A percentile compares a stretch with the other conserved stretches of the same genome.
These are phyloP conservation scores for Coemansia sp. DNA, from an alignment of 192 early-diverging fungal genomes.

Conservation along the genomic window DNA sequence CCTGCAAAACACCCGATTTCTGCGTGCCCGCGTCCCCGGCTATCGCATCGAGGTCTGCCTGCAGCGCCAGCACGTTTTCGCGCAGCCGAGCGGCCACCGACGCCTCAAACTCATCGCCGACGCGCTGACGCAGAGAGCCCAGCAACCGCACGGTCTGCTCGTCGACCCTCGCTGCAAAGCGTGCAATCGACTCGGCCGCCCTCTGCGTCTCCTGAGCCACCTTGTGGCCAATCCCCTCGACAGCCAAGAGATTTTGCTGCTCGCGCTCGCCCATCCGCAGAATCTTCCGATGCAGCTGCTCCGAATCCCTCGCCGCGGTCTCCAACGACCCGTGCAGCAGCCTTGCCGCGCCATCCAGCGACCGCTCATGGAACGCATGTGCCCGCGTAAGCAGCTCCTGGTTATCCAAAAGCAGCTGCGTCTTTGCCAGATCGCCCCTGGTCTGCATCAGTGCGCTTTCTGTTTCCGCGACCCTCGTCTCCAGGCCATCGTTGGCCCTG, in stretches of 20 bases:
- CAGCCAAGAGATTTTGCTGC: conserved; percentile 15
- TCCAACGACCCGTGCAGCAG: conserved; percentile 19
- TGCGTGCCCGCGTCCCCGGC: neutral
- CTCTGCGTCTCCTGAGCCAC: conserved; percentile 5
- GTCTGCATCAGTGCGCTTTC: conserved; percentile 28
- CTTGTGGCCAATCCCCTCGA: neutral
- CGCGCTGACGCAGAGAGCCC: conserved; percentile 20
- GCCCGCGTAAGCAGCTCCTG: conserved; percentile 45
- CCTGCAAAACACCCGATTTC: neutral
- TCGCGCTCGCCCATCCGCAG: conserved; percentile 29
- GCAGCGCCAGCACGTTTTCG: conserved; percentile 11
- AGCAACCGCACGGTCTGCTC: conserved; percentile 17
- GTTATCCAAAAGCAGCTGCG: conserved; percentile 29
- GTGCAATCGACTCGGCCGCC: neutral
- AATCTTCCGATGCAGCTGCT: conserved; percentile 15
- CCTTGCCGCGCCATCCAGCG: conserved; percentile 38
- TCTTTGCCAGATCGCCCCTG: conserved; percentile 23
- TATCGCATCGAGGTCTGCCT: conserved; percentile 7
- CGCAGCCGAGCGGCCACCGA: conserved; percentile 8
- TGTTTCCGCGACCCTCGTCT: conserved; percentile 39
- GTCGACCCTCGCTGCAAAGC: conserved; percentile 2
- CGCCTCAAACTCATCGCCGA: conserved; percentile 32
- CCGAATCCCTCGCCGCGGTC: conserved; percentile 5
- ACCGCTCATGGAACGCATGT: conserved; percentile 50
- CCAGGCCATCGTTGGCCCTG: conserved; percentile 13